Conservation (phyloP, 2,329 filamentous ascomycete species). For the Beauveria varroae region DNA sequence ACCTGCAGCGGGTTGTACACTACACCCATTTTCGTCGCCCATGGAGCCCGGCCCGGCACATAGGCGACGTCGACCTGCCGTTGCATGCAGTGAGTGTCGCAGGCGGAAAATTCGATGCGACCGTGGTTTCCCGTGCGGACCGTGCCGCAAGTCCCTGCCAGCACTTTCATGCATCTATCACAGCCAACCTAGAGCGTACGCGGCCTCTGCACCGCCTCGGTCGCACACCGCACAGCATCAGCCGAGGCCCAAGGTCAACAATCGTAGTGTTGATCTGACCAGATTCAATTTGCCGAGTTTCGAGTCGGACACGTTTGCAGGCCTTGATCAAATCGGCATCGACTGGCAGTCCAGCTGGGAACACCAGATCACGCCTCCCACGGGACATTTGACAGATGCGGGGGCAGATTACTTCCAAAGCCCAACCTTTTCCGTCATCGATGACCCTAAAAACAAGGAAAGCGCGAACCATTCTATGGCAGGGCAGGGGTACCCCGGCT, state of each 20-base stretch:
- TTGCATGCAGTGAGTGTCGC: constrained; percentile 15
- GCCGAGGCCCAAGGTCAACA: not conserved
- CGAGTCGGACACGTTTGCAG: not conserved
- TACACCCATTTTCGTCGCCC: not conserved
- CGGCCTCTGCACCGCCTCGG: not conserved
- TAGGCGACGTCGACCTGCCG: constrained; percentile 14
- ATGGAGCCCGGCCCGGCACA: constrained; percentile 15
- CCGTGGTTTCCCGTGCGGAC: constrained; percentile 13
- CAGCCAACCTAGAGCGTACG: not conserved
- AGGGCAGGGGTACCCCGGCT: not conserved
- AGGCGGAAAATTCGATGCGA: constrained; percentile 16
- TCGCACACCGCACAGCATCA: not conserved
- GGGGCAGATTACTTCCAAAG: not conserved
- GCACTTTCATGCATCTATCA: constrained; percentile 15
- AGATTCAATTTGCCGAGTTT: not conserved
- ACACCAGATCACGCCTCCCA: not conserved
- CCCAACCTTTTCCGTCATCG: not conserved
- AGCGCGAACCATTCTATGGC: not conserved
- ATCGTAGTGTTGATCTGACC: not conserved
- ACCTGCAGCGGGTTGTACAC: not conserved
- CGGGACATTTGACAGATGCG: not conserved
- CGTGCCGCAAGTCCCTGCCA: constrained; percentile 13
- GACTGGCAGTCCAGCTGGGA: not conserved
- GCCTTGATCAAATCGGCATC: not conserved
- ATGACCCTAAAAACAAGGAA: no score